Evolutionary conservation across 2,329 filamentous ascomycete genomes (phyloP).

Genomic region (Calonectria henricotiae): DNA sequence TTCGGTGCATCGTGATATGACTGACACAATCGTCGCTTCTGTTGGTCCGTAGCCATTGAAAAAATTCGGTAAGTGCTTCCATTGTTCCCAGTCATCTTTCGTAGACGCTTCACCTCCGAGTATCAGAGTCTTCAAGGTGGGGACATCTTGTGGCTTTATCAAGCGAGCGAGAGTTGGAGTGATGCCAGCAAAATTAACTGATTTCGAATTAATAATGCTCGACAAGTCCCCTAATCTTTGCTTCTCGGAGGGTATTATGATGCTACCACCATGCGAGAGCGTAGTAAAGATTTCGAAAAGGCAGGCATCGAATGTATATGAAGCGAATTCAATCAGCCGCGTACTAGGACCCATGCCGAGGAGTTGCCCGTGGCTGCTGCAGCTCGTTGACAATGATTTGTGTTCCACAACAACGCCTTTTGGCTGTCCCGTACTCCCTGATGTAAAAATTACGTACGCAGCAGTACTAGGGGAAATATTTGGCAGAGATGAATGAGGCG

Average conservation of each 20-base stretch:
- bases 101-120: not conserved
- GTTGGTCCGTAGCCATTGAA: slow-evolving; percentile 44
- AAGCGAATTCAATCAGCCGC: slow-evolving; percentile 29
- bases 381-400: slow-evolving; percentile 40
- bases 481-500: not conserved
- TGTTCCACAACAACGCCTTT: slow-evolving; percentile 41
- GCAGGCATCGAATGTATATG: slow-evolving; percentile 40
- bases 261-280: slow-evolving; percentile 35
- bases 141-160: not conserved
- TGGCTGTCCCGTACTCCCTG: slow-evolving; percentile 50
- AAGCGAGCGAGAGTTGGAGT: not conserved
- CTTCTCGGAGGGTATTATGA: slow-evolving; percentile 29
- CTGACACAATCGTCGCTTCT: slow-evolving; percentile 27
- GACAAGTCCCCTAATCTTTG: slow-evolving; percentile 7
- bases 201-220: not conserved
- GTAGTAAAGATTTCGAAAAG: slow-evolving; percentile 35
- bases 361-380: slow-evolving; percentile 15
- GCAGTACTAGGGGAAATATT: not conserved
- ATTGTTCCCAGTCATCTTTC: not conserved
- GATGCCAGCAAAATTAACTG: not conserved
- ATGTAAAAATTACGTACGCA: slow-evolving; percentile 49
- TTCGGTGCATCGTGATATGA: not conserved
- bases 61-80: not conserved
- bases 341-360: not conserved
- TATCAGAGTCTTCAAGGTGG: not conserved